A percentile compares a stretch with the other conserved stretches of the same genome.
phyloP scores from a whole-genome alignment of 305 asterid species.

The Fraxinus albicans region DNA sequence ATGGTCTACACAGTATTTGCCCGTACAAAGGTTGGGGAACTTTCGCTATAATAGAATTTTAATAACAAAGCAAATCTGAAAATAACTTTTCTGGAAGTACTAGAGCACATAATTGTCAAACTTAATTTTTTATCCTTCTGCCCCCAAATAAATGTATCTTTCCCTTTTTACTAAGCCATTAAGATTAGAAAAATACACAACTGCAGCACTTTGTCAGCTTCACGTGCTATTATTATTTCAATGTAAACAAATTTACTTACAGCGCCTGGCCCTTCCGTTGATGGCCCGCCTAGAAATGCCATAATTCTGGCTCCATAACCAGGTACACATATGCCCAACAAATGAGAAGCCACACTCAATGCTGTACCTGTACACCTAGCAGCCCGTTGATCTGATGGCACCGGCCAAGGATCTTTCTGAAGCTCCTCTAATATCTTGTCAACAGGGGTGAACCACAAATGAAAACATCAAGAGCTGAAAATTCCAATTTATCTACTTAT shows the following conservation, averaged over 20 bases:
- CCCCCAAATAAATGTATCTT: not conserved
- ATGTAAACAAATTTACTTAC: conserved; percentile 47
- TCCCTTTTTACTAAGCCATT: not conserved
- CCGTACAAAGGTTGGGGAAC: not conserved
- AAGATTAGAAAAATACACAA: not conserved
- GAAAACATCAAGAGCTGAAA: conserved; percentile 24
- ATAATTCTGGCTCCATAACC: conserved; percentile 96
- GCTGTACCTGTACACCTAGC: conserved; percentile 96
- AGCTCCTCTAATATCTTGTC: conserved; percentile 94
- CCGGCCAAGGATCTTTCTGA: conserved; percentile 98
- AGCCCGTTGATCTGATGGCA: conserved; percentile 84
- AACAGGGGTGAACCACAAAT: conserved; percentile 18
- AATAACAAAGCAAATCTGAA: not conserved
- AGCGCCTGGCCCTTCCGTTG: conserved; percentile 93
- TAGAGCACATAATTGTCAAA: not conserved
- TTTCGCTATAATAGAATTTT: not conserved
- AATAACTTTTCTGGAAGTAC: not conserved
- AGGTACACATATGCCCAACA: conserved; percentile 93
- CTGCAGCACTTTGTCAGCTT: not conserved
- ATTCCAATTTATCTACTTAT: conserved; percentile 18
- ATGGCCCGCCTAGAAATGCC: conserved; percentile 97
- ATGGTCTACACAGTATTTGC: not conserved
- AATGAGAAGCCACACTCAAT: conserved; percentile 87
- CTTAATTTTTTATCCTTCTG: not conserved
- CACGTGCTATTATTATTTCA: not conserved